These are phyloP conservation scores for Rubia balearica DNA, from an alignment of 305 asterid genomes.

Conservation along the genomic window DNA sequence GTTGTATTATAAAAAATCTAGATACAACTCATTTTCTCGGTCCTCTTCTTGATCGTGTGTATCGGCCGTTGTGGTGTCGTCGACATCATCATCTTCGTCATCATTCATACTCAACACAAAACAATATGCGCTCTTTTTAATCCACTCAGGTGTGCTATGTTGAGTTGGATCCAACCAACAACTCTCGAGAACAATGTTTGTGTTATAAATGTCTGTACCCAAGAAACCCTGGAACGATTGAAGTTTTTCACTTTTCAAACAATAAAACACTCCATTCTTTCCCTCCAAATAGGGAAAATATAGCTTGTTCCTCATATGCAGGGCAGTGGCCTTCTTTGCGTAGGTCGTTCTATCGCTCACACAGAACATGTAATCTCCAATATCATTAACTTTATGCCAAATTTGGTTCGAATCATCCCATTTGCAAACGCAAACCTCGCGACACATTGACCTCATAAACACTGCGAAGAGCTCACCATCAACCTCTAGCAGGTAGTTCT, in stretches of 20 bases:
- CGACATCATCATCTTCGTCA: neutral
- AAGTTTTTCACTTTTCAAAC: too few species aligned
- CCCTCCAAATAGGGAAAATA: neutral
- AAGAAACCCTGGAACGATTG: too few species aligned
- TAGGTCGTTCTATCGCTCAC: neutral
- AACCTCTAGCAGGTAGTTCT: neutral
- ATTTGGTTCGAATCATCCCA: neutral
- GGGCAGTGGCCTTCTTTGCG: neutral
- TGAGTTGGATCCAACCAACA: too few species aligned
- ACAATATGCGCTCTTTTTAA: too few species aligned
- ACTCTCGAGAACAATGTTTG: too few species aligned
- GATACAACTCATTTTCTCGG: too few species aligned
- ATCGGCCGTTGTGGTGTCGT: neutral
- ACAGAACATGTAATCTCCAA: neutral
- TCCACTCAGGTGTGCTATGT: too few species aligned
- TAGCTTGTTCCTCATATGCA: neutral
- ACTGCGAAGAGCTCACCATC: neutral
- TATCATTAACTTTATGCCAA: neutral
- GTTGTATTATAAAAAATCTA: too few species aligned
- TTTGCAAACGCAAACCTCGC: neutral
- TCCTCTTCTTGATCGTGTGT: too few species aligned
- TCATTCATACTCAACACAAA: too few species aligned
- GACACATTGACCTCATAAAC: neutral
- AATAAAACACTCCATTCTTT: too few species aligned
- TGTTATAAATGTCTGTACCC: too few species aligned